Evolutionary conservation across 2,329 filamentous ascomycete genomes (phyloP).

Genomic region (Penicillium polonicum): DNA sequence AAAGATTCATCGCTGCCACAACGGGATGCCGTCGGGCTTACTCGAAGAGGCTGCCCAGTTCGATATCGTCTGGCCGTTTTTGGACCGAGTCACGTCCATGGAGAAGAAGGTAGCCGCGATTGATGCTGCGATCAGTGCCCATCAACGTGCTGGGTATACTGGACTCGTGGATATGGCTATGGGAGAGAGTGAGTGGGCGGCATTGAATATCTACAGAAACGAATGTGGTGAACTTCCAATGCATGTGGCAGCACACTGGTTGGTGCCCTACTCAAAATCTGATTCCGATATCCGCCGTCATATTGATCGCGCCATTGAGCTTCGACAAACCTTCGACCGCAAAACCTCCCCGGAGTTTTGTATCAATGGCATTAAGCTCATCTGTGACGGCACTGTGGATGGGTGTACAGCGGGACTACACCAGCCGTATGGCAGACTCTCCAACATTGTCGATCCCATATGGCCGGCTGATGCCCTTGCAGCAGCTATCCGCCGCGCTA

Average conservation of each 20-base stretch:
- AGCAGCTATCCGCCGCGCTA: conserved; percentile 46
- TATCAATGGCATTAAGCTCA: conserved; percentile 51
- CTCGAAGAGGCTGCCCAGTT: conserved; percentile 48
- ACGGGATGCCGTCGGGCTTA: conserved; percentile 45
- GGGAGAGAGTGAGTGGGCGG: conserved; percentile 50
- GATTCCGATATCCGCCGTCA: conserved; percentile 42
- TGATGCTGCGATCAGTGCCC: conserved; percentile 44
- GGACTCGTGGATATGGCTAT: conserved; percentile 54
- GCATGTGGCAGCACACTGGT: conserved; percentile 49
- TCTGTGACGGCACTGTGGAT: conserved; percentile 53
- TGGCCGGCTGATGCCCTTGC: conserved; percentile 45
- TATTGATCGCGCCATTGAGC: conserved; percentile 47
- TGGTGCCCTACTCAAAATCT: conserved; percentile 44
- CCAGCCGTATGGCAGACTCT: conserved; percentile 42
- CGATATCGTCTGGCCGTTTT: conserved; percentile 49
- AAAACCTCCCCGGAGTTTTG: conserved; percentile 43
- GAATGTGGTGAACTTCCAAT: conserved; percentile 35
- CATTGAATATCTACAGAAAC: conserved; percentile 38
- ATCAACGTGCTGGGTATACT: conserved; percentile 48
- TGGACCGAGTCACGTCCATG: conserved; percentile 42
- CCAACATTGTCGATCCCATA: conserved; percentile 40
- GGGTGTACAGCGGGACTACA: conserved; percentile 36
- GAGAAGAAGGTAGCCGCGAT: conserved; percentile 46
- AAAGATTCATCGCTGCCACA: conserved; percentile 44
- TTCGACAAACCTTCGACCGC: conserved; percentile 42